Evolutionary conservation across 2,329 filamentous ascomycete genomes (phyloP).

Genomic region (Pyrenochaeta sp.): DNA sequence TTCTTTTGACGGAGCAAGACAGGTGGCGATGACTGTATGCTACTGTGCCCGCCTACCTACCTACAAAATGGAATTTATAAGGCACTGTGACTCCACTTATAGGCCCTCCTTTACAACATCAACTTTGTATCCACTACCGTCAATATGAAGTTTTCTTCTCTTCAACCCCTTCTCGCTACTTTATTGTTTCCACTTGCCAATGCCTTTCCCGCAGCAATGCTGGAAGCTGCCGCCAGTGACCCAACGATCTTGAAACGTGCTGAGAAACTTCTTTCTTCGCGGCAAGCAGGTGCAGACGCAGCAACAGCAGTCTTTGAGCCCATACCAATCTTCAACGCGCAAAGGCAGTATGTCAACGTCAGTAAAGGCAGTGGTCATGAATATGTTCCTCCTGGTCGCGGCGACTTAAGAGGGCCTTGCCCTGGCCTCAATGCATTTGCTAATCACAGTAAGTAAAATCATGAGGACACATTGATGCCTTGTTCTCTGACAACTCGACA

Average conservation of each 20-base stretch:
- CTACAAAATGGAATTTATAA: not conserved
- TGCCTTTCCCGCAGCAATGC: constrained; percentile 32
- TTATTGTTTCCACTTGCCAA: constrained; percentile 16
- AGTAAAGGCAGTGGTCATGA: constrained; percentile 29
- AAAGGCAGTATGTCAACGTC: constrained; percentile 27
- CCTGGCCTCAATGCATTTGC: constrained; percentile 36
- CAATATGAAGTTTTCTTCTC: constrained; percentile 25
- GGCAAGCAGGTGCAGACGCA: constrained; percentile 27
- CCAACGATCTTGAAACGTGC: constrained; percentile 25
- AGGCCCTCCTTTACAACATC: not conserved
- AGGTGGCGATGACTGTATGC: too few species aligned
- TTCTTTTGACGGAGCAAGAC: too few species aligned
- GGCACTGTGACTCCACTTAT: not conserved
- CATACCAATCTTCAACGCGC: constrained; percentile 27
- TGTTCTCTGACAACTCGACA: not conserved
- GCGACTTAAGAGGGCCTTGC: constrained; percentile 34
- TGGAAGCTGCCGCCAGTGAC: constrained; percentile 30
- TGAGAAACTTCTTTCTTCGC: constrained; percentile 15
- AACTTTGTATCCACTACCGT: not conserved
- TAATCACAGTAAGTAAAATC: constrained; percentile 25
- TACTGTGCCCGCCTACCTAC: too few species aligned
- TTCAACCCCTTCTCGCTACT: constrained; percentile 13
- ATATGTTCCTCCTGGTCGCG: constrained; percentile 31
- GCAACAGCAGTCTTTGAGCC: constrained; percentile 32
- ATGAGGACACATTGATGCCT: not conserved